Evolutionary conservation across 1,284 basidiomycete genomes (phyloP).

Genomic region (Uromyces viciae-fabae): DNA sequence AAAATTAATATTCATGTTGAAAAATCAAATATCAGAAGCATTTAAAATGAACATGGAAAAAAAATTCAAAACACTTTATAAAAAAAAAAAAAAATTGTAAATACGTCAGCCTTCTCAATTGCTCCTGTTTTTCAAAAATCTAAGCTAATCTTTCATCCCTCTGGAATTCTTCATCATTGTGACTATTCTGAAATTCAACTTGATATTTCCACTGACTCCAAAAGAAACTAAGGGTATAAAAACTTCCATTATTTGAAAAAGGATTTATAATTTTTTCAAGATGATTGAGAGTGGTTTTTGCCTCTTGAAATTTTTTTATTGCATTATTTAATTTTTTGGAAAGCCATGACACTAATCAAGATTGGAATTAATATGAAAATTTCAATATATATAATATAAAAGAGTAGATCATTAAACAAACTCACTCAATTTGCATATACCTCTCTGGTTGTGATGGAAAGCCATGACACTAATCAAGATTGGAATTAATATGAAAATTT

Average conservation of each 20-base stretch:
- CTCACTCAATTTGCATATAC: not conserved
- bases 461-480: too few species aligned
- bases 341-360: not conserved
- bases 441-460: not conserved
- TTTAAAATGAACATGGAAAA: too few species aligned
- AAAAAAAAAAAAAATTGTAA: too few species aligned
- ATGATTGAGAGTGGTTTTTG: not conserved
- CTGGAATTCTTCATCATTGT: not conserved
- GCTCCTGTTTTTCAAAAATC: too few species aligned
- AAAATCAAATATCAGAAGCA: too few species aligned
- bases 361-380: not conserved
- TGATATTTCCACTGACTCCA: not conserved
- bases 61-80: too few species aligned
- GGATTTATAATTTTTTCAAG: not conserved
- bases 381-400: not conserved
- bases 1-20: too few species aligned
- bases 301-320: not conserved
- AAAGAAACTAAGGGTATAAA: not conserved
- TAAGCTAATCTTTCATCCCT: too few species aligned
- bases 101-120: too few species aligned
- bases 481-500: not conserved
- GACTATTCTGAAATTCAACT: not conserved
- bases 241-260: not conserved
- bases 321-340: not conserved
- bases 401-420: too few species aligned